Conservation (phyloP, 208 protist species). For the Wallacemonas sp. region DNA sequence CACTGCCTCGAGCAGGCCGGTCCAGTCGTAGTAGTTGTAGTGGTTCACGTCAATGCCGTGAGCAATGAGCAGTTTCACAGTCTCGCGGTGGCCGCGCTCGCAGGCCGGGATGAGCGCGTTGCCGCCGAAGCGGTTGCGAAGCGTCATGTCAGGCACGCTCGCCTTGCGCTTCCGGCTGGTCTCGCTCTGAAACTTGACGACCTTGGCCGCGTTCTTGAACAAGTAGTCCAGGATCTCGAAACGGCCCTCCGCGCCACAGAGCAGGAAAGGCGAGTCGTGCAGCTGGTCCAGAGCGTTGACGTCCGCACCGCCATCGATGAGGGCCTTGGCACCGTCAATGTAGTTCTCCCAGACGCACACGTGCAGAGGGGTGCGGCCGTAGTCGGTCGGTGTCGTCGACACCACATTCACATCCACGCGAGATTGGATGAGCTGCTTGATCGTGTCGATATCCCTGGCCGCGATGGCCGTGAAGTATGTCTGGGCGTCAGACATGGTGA, state of each 20-base stretch:
- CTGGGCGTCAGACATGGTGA: constrained; percentile 9
- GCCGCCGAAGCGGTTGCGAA: constrained; percentile 46
- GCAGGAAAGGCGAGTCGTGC: constrained; percentile 59
- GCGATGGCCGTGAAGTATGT: constrained; percentile 45
- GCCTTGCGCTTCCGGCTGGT: constrained; percentile 25
- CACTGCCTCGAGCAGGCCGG: constrained; percentile 42
- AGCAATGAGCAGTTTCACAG: constrained; percentile 45
- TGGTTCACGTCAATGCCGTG: constrained; percentile 44
- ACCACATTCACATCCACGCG: constrained; percentile 41
- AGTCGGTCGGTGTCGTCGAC: constrained; percentile 23
- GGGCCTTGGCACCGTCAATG: constrained; percentile 38
- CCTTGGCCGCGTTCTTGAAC: constrained; percentile 31
- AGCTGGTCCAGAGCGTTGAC: constrained; percentile 56
- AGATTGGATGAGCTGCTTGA: constrained; percentile 35
- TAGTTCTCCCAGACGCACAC: constrained; percentile 57
- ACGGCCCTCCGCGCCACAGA: constrained; percentile 45
- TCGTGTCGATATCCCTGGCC: constrained; percentile 21
- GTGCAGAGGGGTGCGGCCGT: constrained; percentile 51
- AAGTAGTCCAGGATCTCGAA: constrained; percentile 52
- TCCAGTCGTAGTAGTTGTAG: constrained; percentile 47
- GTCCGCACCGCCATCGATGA: constrained; percentile 52
- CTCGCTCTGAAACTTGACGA: constrained; percentile 22
- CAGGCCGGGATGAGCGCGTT: constrained; percentile 46
- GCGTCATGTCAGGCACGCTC: constrained; percentile 40
- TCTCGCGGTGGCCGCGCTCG: constrained; percentile 49